These are phyloP conservation scores for Linderina pennispora DNA, from an alignment of 192 early-diverging fungal species.

Conservation along the genomic window DNA sequence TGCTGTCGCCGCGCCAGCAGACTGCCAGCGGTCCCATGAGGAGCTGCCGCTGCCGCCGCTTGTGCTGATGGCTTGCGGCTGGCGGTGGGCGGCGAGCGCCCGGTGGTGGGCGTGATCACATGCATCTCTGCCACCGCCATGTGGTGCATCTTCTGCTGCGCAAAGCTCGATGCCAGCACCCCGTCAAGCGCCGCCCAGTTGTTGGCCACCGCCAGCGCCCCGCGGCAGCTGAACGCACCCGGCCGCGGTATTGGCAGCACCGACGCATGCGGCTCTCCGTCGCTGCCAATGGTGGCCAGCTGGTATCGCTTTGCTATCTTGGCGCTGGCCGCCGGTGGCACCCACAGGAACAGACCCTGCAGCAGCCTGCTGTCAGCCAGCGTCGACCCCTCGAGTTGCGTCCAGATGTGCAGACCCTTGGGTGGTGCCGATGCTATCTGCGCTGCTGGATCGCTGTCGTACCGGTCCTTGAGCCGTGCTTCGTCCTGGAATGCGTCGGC, in stretches of 20 bases:
- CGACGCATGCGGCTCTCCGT: conserved; percentile 5
- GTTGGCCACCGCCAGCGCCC: conserved; percentile 26
- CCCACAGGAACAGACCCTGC: conserved; percentile 26
- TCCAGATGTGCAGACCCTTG: conserved; percentile 12
- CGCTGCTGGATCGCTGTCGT: conserved; percentile 14
- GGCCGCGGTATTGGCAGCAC: conserved; percentile 15
- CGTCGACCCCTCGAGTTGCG: conserved; percentile 1
- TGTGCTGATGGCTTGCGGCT: neutral
- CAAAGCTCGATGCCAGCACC: conserved; percentile 6
- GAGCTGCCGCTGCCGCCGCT: neutral
- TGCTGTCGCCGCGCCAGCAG: conserved; percentile 1
- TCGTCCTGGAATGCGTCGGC: conserved; percentile 18
- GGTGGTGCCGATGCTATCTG: conserved; percentile 14
- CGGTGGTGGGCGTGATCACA: conserved; percentile 14
- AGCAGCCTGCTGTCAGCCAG: neutral
- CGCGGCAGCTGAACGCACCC: conserved; percentile 22
- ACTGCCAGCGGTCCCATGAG: neutral
- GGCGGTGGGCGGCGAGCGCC: conserved; percentile 5
- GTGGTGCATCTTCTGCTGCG: conserved; percentile 23
- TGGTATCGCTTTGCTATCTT: conserved; percentile 14
- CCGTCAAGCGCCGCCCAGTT: conserved; percentile 37
- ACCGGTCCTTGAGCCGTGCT: conserved; percentile 21
- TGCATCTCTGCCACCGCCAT: conserved; percentile 22
- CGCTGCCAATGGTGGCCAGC: conserved; percentile 10
- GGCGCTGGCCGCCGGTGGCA: conserved; percentile 14